Conservation (phyloP, 139 green algal species). For the Diplosphaera chodatii region DNA sequence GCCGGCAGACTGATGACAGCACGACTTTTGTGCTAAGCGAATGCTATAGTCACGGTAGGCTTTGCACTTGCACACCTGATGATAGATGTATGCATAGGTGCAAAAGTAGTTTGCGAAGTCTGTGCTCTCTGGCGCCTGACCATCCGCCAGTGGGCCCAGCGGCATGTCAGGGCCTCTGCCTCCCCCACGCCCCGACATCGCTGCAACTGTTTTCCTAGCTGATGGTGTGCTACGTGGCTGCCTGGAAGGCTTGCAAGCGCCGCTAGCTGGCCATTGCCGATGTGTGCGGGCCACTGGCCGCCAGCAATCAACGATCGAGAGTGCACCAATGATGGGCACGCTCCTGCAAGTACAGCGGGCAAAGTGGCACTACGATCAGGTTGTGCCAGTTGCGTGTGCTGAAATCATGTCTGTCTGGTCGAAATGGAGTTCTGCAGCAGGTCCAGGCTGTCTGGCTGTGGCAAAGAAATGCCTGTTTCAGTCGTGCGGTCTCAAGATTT, state of each 20-base stretch:
- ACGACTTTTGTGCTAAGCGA: too few relatives aligned
- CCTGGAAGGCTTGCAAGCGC: background rate
- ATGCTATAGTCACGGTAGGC: too few relatives aligned
- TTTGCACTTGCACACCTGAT: constrained; percentile 57
- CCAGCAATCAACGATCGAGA: background rate
- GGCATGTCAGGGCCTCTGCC: background rate
- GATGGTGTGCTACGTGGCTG: too few relatives aligned
- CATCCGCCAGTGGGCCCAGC: background rate
- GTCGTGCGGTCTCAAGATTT: too few relatives aligned
- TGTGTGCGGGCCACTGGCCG: background rate
- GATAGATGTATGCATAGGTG: constrained; percentile 92
- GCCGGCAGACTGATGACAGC: too few relatives aligned
- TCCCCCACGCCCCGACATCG: background rate
- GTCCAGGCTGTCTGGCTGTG: too few relatives aligned
- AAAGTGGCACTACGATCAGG: background rate
- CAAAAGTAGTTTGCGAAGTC: constrained; percentile 99
- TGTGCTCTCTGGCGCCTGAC: constrained; percentile 42
- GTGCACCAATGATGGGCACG: background rate
- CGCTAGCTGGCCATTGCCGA: background rate
- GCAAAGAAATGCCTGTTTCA: too few relatives aligned
- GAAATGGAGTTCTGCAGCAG: too few relatives aligned
- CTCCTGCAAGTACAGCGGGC: too few relatives aligned
- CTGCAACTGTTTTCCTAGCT: too few relatives aligned
- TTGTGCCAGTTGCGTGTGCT: too few relatives aligned
- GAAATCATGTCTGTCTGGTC: too few relatives aligned